Evolutionary conservation across 169 alveolate species (phyloP), one percentile per base, ranked within the genome.

Genomic region (Plasmodium yoelii): DNA sequence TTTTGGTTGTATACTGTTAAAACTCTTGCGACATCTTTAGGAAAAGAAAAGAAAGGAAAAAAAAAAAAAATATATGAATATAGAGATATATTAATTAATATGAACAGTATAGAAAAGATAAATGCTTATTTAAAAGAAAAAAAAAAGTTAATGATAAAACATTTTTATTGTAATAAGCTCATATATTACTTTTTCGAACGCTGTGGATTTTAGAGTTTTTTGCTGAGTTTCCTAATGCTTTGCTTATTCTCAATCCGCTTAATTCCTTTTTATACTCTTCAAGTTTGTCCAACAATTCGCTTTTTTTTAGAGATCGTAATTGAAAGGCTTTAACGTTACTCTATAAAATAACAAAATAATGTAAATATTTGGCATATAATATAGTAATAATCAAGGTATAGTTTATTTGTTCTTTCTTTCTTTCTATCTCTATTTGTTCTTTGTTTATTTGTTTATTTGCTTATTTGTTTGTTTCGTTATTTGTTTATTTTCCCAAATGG

Each of bases 1-100:
- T 93, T 97, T 80, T 97, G 97, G 88, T 96, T 95, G 73, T 96
- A 92, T 19, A 97, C 97, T 4, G 99, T 97, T 94, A 97, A 77
- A 12, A 96, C 96, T 51, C 97, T 96, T 49, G 98, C 99, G 72
- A 97, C 95, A 68, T 93, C 96, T 74, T n/a, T 34, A 10, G 15
- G 57, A 12, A 42, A 47, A 6, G 44, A 56, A 1, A 19, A 57
- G 34, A 57, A 8, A 8, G 22, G 4, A 18, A 15, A n/a, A n/a
- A n/a, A n/a, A n/a, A n/a, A n/a, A n/a, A n/a, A n/a, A n/a, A n/a
- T n/a, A n/a, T 57, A 8, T 12, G 10, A 1, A n/a, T 18, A 57
- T 19, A 18, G 7, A 24, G 26, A 12, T 8, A 19, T 0, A 19
- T 0, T 9, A 1, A 56, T 56, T 5, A 4, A 57, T 8, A n/a